Conservation (phyloP, 179 eudicot species). For the Drosera spatulata region DNA sequence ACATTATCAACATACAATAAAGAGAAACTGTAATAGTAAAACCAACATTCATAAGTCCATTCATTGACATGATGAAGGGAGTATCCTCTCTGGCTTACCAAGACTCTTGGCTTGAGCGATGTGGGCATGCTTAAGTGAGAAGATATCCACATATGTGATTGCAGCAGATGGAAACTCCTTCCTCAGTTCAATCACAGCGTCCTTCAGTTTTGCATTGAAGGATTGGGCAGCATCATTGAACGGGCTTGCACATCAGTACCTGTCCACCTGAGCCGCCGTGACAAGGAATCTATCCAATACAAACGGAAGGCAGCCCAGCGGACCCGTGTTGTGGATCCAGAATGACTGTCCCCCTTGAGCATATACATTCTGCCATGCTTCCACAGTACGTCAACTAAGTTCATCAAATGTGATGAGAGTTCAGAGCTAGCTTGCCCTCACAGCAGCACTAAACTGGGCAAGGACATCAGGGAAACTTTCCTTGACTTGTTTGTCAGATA, state of each 20-base stretch:
- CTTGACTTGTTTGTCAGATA: conserved; percentile 52
- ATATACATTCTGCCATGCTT: conserved; percentile 30
- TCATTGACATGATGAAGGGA: too few relatives aligned
- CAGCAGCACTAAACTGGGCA: conserved; percentile 33
- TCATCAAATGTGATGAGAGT: neutral
- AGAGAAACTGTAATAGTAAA: too few relatives aligned
- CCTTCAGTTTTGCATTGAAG: conserved; percentile 50
- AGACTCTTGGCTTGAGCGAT: conserved; percentile 36
- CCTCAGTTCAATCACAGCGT: conserved; percentile 40
- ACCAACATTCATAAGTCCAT: too few relatives aligned
- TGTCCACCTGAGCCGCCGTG: conserved; percentile 39
- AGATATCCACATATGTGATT: conserved; percentile 69
- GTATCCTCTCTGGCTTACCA: conserved; percentile 25
- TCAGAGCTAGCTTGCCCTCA: conserved; percentile 36
- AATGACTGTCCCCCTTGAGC: conserved; percentile 65
- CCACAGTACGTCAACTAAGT: neutral
- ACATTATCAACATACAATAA: too few relatives aligned
- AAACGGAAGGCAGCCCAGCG: conserved; percentile 71
- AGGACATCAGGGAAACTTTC: conserved; percentile 55
- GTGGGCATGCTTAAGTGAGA: conserved; percentile 48
- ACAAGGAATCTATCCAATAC: conserved; percentile 29
- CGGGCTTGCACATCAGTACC: conserved; percentile 50
- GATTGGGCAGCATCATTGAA: conserved; percentile 54
- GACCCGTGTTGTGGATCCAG: conserved; percentile 95
- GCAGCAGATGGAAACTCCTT: conserved; percentile 44